These are phyloP conservation scores for Lactarius tabidus DNA, from an alignment of 768 basidiomycete genomes.

Conservation along the genomic window DNA sequence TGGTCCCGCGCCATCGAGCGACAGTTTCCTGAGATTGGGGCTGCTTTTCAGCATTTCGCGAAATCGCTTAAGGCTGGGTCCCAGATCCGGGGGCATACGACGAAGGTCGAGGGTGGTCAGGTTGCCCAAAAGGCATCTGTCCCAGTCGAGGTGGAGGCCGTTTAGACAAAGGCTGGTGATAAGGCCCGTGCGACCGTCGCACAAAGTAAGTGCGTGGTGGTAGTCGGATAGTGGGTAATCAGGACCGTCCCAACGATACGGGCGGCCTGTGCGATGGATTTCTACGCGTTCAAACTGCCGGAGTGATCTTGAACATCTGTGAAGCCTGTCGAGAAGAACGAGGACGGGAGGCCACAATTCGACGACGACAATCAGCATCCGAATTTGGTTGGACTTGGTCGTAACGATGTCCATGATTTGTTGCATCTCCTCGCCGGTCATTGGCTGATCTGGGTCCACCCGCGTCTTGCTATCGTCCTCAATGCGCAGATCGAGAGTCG, in stretches of 20 bases:
- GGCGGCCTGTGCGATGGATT: conserved; percentile 53
- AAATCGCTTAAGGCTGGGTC: conserved; percentile 49
- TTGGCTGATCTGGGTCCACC: conserved; percentile 16
- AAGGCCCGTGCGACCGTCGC: conserved; percentile 42
- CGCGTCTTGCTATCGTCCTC: conserved; percentile 36
- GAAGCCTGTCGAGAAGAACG: conserved; percentile 47
- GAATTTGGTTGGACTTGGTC: conserved; percentile 51
- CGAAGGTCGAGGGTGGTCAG: conserved; percentile 65
- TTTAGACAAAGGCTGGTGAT: conserved; percentile 52
- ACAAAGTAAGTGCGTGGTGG: conserved; percentile 43
- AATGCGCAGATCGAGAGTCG: conserved; percentile 60
- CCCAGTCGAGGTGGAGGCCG: conserved; percentile 62
- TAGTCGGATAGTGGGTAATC: conserved; percentile 38
- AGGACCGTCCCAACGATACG: conserved; percentile 44
- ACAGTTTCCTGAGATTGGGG: conserved; percentile 48
- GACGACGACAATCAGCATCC: conserved; percentile 55
- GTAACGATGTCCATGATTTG: conserved; percentile 49
- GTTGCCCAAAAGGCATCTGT: conserved; percentile 42
- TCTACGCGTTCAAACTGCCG: conserved; percentile 54
- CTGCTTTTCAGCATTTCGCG: conserved; percentile 43
- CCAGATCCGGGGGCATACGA: conserved; percentile 49
- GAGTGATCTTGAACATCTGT: conserved; percentile 20
- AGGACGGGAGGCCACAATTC: conserved; percentile 53
- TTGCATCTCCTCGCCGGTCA: conserved; percentile 44
- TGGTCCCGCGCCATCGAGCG: conserved; percentile 63